phyloP scores from a whole-genome alignment of 1,284 basidiomycete species.

The Leucoagaricus sp. region DNA sequence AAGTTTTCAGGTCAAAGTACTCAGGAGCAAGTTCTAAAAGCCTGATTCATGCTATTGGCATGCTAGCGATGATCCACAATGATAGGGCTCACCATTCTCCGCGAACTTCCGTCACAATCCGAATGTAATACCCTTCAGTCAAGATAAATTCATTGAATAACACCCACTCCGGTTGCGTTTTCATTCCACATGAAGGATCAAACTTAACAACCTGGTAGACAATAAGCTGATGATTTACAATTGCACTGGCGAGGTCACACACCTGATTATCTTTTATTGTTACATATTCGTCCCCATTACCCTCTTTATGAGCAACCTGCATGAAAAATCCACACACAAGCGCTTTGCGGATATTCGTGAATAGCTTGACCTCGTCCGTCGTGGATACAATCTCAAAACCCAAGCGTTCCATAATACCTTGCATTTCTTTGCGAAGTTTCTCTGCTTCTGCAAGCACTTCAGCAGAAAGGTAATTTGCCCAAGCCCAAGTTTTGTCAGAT shows the following conservation, averaged over 20 bases:
- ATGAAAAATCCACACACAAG: slow-evolving; percentile 97
- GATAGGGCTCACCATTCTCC: slow-evolving; percentile 76
- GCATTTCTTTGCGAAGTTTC: slow-evolving; percentile 92
- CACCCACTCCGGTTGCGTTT: slow-evolving; percentile 95
- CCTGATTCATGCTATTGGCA: slow-evolving; percentile 43
- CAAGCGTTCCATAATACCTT: slow-evolving; percentile 92
- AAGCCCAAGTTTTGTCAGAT: slow-evolving; percentile 87
- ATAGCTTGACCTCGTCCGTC: slow-evolving; percentile 78
- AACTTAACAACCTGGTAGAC: slow-evolving; percentile 75
- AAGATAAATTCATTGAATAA: slow-evolving; percentile 98
- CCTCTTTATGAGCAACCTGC: slow-evolving; percentile 96
- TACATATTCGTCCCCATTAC: slow-evolving; percentile 81
- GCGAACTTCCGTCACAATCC: slow-evolving; percentile 88
- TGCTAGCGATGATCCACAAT: slow-evolving; percentile 6
- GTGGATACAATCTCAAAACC: slow-evolving; percentile 84
- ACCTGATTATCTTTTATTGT: slow-evolving; percentile 96
- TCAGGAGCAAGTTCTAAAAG: slow-evolving; percentile 78
- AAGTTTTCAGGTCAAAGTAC: slow-evolving; percentile 78
- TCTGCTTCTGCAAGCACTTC: slow-evolving; percentile 91
- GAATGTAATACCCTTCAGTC: slow-evolving; percentile 88
- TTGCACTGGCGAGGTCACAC: background rate
- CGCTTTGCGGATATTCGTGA: slow-evolving; percentile 80
- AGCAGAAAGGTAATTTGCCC: slow-evolving; percentile 88
- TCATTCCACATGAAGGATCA: slow-evolving; percentile 94
- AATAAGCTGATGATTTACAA: background rate